Evolutionary conservation across 2,329 filamentous ascomycete species (phyloP), one percentile per base, ranked within the genome.

Genomic region (Parastagonospora nodorum): DNA sequence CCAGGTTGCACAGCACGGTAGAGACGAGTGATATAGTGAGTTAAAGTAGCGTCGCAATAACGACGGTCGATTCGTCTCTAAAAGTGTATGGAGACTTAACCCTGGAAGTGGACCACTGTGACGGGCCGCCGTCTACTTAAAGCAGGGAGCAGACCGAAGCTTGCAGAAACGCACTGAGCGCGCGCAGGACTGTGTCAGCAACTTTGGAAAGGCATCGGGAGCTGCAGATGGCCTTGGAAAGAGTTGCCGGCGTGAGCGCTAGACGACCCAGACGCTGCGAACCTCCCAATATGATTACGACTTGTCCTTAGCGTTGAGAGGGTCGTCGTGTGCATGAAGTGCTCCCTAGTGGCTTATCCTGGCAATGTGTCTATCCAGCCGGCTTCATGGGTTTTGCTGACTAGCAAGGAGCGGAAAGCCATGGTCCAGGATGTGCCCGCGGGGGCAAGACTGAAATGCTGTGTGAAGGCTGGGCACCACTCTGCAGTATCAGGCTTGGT

Each of bases 1-100:
- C 58, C 41, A 55, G 60, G 63, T 67, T 58, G 64, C 61, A 64
- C 59, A 63, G 55, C 60, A 66, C 63, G 63, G 61, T 62, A 63
- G 53, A 57, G 64, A 58, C 55, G 60, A 66, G 56, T 58, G 62
- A 64, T 67, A 65, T 66, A 65, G 61, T 57, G 57, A 55, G 60
- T 68, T 63, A 66, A 66, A 60, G 63, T 68, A 67, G 65, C 64
- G 64, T 66, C 62, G 56, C 56, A 68, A 62, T 56, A 60, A 49
- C 54, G 47, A 61, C 49, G 45, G 59, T 55, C 57, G 63, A 65
- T 61, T 63, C 58, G 56, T 64, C 54, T 67, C 62, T 53, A 60
- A 63, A 64, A 57, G 59, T 55, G 50, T 50, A 57, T 62, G 57
- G 58, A 60, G 64, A 63, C 56, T 24, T 64, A 55, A 66, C 55